Conservation (phyloP, 2,329 filamentous ascomycete species). For the Nigrospora oryzae region DNA sequence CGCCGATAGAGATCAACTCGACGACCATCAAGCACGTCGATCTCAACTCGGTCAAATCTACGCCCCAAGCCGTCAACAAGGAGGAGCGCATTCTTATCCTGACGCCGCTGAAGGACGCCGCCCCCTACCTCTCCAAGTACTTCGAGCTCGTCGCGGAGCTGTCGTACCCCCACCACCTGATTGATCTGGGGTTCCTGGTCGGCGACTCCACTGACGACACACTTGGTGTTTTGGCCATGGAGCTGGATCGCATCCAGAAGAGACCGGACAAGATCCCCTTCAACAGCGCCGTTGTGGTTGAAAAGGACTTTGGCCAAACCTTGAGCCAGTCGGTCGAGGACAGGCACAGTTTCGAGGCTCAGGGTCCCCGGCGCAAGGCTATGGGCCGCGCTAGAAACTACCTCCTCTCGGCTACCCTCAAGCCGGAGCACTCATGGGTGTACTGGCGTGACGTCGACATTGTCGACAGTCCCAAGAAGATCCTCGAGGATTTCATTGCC, state of each 20-base stretch:
- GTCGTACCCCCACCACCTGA: conserved; percentile 89
- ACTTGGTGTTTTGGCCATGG: conserved; percentile 72
- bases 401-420: conserved; percentile 72
- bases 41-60: conserved; percentile 78
- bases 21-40: conserved; percentile 71
- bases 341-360: conserved; percentile 77
- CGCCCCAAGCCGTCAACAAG: conserved; percentile 67
- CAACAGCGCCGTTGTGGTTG: conserved; percentile 72
- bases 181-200: conserved; percentile 91
- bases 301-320: conserved; percentile 80
- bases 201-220: conserved; percentile 90
- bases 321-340: conserved; percentile 74
- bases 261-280: conserved; percentile 75
- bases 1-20: conserved; percentile 75
- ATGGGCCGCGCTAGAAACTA: conserved; percentile 92
- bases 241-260: conserved; percentile 82
- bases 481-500: conserved; percentile 90
- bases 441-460: conserved; percentile 99
- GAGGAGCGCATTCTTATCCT: conserved; percentile 85
- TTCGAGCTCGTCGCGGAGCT: conserved; percentile 87
- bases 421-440: conserved; percentile 94
- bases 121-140: conserved; percentile 74
- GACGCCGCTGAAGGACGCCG: conserved; percentile 86
- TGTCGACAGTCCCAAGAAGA: conserved; percentile 75
- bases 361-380: conserved; percentile 81